Evolutionary conservation across 176 grass and related monocot species (phyloP), one percentile per base, ranked within the genome.

Genomic region (Pontederia crassipes): DNA sequence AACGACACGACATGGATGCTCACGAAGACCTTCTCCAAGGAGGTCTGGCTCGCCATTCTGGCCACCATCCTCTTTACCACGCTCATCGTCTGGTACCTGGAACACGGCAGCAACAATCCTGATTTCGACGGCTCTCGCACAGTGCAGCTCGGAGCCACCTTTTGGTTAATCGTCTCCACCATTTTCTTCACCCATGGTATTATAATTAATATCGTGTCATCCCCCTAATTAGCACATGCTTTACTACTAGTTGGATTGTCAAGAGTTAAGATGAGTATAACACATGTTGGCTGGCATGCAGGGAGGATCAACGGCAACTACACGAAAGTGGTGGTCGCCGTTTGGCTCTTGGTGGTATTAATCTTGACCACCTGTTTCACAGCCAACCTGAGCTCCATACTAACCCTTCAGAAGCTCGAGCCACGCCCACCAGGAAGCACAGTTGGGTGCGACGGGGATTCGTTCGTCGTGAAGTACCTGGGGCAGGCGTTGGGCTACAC

Each of bases 371-470:
- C 8, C 12, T 62, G 71, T 48, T 74, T 62, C 71, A 74, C 71
- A 8, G 71, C 71, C 52, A 74, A 58, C 18, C 71, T 74, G 12
- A 74, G 71, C 57, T 63, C 71, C 17, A 64, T 74, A 45, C 48
- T 74, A 54, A 60, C 64, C 13, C 11, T 15, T 18, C 48, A 74
- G 2, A 74, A 74, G 3, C 26, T 64, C 24, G 12, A 64, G 45
- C 18, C 26, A 17, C 12, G 4, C 9, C 11, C 9, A 20, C 10
- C 35, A 62, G 48, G 55, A 35, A 26, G 40, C 59, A 74, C 50
- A 32, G 6, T 74, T 8, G 57, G 71, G 11, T 64, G 57, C 13
- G 55, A 53, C 13, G 0, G 12, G 12, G 9, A 14, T 17, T 59
- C 56, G 53, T 74, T 74, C 64, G 57, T 63, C 10, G 10, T 29